Conservation (phyloP, 371 early-diverging fungal genomes). For the Mycotypha africana region DNA sequence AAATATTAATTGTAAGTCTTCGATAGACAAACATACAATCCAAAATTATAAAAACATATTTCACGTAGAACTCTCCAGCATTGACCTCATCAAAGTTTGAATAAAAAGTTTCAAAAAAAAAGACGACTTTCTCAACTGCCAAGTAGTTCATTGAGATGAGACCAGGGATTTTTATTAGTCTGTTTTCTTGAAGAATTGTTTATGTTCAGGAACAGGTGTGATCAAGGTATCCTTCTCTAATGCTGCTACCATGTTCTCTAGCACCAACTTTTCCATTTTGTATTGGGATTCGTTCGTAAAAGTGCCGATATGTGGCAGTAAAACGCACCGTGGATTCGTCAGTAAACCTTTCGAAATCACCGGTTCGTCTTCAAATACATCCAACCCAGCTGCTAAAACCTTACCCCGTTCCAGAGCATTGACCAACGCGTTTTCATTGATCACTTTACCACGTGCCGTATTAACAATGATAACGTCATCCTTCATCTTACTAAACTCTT, state of each 20-base stretch:
- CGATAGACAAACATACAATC: not conserved
- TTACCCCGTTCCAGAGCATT: constrained; percentile 51
- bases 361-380: constrained; percentile 58
- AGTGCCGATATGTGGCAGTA: constrained; percentile 46
- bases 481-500: constrained; percentile 50
- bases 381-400: constrained; percentile 49
- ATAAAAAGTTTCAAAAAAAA: too few relatives aligned
- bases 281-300: constrained; percentile 34
- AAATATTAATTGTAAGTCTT: too few relatives aligned
- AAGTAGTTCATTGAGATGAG: not conserved
- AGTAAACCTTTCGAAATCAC: constrained; percentile 33
- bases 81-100: too few relatives aligned
- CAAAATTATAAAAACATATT: not conserved
- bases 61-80: too few relatives aligned
- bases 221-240: constrained; percentile 22
- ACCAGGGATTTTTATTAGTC: not conserved
- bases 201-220: constrained; percentile 41
- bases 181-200: constrained; percentile 11
- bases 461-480: constrained; percentile 49
- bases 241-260: constrained; percentile 32
- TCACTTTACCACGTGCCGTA: constrained; percentile 57
- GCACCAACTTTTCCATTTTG: constrained; percentile 37
- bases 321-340: constrained; percentile 29
- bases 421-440: constrained; percentile 49
- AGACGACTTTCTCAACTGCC: too few relatives aligned